Percentiles rank a stretch among this genome's conserved stretches.
These are phyloP conservation scores for Tuber indicum DNA, from an alignment of 495 filamentous ascomycete genomes.

Conservation along the genomic window DNA sequence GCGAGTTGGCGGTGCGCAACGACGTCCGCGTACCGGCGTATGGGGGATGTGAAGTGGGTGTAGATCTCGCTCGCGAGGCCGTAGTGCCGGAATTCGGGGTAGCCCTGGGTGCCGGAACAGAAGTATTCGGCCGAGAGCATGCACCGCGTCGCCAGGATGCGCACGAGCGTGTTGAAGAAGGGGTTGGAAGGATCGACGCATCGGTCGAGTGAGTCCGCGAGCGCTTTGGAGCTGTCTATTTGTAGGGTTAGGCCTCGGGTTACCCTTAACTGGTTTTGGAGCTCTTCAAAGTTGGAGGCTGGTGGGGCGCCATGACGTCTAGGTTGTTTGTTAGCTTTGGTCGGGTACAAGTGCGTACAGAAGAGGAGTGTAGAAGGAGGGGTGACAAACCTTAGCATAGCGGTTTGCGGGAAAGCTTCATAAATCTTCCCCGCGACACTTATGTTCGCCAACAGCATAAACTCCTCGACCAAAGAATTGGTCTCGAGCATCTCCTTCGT, in stretches of 20 bases:
- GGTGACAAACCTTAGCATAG: slow-evolving; percentile 54
- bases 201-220: slow-evolving; percentile 81
- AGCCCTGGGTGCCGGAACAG: slow-evolving; percentile 81
- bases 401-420: slow-evolving; percentile 86
- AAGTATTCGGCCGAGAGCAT: slow-evolving; percentile 99
- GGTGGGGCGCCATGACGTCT: slow-evolving; percentile 87
- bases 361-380: not conserved
- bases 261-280: slow-evolving; percentile 77
- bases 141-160: slow-evolving; percentile 94
- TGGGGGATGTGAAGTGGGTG: slow-evolving; percentile 96
- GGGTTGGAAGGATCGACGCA: slow-evolving; percentile 78
- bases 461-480: slow-evolving; percentile 95
- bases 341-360: not conserved
- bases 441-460: slow-evolving; percentile 98
- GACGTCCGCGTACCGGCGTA: slow-evolving; percentile 92
- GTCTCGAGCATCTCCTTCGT: slow-evolving; percentile 90
- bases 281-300: slow-evolving; percentile 90
- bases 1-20: slow-evolving; percentile 90
- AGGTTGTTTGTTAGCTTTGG: not conserved
- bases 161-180: slow-evolving; percentile 96
- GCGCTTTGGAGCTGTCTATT: slow-evolving; percentile 76
- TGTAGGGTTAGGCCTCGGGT: slow-evolving; percentile 71
- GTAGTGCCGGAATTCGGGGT: slow-evolving; percentile 93
- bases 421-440: slow-evolving; percentile 83
- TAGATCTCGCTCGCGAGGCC: slow-evolving; percentile 93